Evolutionary conservation across 805 yeast genomes (phyloP).

Genomic region (Clavispora vitiphila): DNA sequence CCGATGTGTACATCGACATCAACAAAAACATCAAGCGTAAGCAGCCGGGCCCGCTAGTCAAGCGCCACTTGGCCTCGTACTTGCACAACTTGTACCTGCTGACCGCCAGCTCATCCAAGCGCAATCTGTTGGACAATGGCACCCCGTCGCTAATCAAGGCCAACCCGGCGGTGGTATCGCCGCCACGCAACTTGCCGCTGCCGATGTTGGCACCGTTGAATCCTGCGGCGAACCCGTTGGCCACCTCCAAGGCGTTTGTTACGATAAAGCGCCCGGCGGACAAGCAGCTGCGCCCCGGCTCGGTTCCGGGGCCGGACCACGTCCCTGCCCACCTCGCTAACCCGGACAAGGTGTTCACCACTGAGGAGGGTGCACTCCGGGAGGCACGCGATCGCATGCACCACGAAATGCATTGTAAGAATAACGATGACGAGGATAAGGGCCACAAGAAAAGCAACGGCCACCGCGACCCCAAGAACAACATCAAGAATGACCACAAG

Average conservation of each 20-base stretch:
- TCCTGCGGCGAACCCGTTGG: conserved; percentile 65
- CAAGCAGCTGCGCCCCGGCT: neutral
- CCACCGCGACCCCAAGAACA: neutral
- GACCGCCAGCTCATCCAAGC: conserved; percentile 30
- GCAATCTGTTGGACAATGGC: conserved; percentile 35
- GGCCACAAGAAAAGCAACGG: conserved; percentile 6
- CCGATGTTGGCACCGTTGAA: conserved; percentile 30
- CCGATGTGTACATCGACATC: conserved; percentile 89
- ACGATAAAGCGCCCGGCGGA: conserved; percentile 56
- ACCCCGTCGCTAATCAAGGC: conserved; percentile 2
- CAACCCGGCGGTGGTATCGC: conserved; percentile 9
- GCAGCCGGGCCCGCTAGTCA: conserved; percentile 71
- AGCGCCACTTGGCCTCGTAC: conserved; percentile 63
- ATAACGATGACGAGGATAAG: conserved; percentile 4
- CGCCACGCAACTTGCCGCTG: conserved; percentile 8
- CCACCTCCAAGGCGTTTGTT: conserved; percentile 59
- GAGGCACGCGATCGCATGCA: conserved; percentile 17
- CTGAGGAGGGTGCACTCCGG: conserved; percentile 41
- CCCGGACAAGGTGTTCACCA: conserved; percentile 35
- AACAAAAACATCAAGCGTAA: conserved; percentile 78
- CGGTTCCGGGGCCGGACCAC: neutral
- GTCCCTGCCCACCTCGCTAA: conserved; percentile 5
- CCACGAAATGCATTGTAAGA: neutral
- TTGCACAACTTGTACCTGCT: conserved; percentile 55
- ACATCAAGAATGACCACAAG: no score